Base-by-base conservation (phyloP, 1,284 basidiomycete genomes). In the Ustilago cynodontis region DNA sequence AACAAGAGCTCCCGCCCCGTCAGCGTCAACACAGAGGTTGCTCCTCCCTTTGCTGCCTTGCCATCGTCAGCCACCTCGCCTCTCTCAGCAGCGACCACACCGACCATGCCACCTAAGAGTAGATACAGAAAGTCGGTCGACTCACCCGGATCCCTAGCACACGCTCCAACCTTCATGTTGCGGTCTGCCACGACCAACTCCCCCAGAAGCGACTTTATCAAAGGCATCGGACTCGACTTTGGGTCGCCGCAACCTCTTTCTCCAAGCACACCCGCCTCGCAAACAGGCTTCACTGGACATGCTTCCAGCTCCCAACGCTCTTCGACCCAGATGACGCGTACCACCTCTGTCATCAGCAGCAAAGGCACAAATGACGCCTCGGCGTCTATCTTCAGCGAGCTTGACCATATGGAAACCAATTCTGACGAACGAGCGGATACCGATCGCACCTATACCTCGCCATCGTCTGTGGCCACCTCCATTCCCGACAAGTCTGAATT, bases 391-490 rank as follows among this genome's bases (percentile, higher is more conserved):
- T 26, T 28, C 47, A 49, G 26, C 47, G 22, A 49, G 24, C 24
- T 28, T 14, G 24, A 18, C 16, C 47, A 49, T 16, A 28, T 24
- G 14, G 22, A 49, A 10, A 28, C 3, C 7, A 13, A 10, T 28
- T 49, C 24, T 24, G 6, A 28, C 24, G 3, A 7, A 2, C 47
- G 14, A 18, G n/a, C 24, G 18, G 28, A 29, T 4, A 53, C 49
- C 16, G 45, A 39, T 10, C 18, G n/a, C 18, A 31, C 37, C 20
- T 35, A 51, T 6, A 50, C 62, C 9, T 57, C 62, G 24, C 54
- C 47, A 10, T 64, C 62, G 9, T 64, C 62, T 18, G 49, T 57
- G 5, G 62, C 62, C 16, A 45, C 54, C 4, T 57, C 62, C 20
- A 20, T 49, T 13, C 41, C 52, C 0, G 59, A 54, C 13, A 37